Percentiles rank a stretch among this genome's conserved stretches.
These are phyloP conservation scores for Pleoardoris graminearum DNA, from an alignment of 2,329 filamentous ascomycete genomes.

Conservation along the genomic window DNA sequence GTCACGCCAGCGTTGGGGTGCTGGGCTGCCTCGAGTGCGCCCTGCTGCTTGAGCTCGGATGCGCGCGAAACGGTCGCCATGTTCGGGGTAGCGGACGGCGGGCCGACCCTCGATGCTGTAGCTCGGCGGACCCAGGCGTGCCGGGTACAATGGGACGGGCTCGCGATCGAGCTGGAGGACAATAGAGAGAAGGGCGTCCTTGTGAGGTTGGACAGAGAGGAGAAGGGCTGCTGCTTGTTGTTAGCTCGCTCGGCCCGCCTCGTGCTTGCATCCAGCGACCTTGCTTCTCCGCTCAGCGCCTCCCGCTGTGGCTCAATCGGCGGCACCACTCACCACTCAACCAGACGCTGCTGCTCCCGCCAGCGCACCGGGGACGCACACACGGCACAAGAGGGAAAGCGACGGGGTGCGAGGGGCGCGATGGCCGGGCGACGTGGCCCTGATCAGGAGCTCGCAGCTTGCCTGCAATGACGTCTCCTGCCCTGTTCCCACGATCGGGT, in stretches of 20 bases:
- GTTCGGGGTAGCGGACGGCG: conserved; percentile 2
- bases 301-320: conserved; percentile 1
- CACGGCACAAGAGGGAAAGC: background rate
- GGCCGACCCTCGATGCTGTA: background rate
- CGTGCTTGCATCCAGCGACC: background rate
- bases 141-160: conserved; percentile 5
- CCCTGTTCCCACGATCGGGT: conserved; percentile 2
- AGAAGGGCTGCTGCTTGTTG: background rate
- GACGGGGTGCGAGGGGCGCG: background rate
- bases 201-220: background rate
- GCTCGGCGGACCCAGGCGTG: background rate
- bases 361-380: background rate
- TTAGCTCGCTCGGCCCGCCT: background rate
- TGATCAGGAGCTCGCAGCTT: background rate
- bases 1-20: conserved; percentile 70
- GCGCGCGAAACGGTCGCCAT: conserved; percentile 41
- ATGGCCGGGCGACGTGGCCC: background rate
- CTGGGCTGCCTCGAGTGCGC: conserved; percentile 73
- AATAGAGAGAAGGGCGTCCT: background rate
- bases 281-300: background rate
- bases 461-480: conserved; percentile 2
- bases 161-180: conserved; percentile 2
- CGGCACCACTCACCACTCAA: background rate
- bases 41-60: conserved; percentile 78
- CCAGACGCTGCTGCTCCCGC: background rate